phyloP scores from a whole-genome alignment of 2,329 filamentous ascomycete species.

The Fusarium nematophilum region DNA sequence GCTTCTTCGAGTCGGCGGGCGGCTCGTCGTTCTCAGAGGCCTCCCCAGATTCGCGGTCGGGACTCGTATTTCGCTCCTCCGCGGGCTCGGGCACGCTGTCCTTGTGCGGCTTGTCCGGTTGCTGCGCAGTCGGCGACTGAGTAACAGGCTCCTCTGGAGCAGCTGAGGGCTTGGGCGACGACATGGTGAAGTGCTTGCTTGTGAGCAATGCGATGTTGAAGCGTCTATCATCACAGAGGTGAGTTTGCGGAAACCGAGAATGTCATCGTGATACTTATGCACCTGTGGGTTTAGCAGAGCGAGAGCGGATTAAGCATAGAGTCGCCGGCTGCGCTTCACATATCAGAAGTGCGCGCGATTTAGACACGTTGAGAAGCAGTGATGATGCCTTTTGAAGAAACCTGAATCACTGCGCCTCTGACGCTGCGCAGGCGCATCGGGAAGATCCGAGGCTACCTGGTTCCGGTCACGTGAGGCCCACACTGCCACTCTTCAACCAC shows the following conservation, averaged over 20 bases:
- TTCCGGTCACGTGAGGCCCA: no score
- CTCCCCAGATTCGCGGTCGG: conserved; percentile 40
- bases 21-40: conserved; percentile 35
- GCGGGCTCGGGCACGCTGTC: conserved; percentile 27
- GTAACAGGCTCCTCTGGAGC: conserved; percentile 26
- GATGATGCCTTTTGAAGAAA: conserved; percentile 8
- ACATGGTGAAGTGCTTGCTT: conserved; percentile 25
- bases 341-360: conserved; percentile 31
- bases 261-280: conserved; percentile 53
- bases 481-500: no score
- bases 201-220: conserved; percentile 35
- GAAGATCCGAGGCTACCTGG: background rate
- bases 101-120: conserved; percentile 15
- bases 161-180: conserved; percentile 34
- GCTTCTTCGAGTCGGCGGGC: conserved; percentile 7
- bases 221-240: conserved; percentile 52
- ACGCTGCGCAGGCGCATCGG: conserved; percentile 26
- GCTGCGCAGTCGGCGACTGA: conserved; percentile 22
- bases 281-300: conserved; percentile 49
- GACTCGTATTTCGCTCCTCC: conserved; percentile 8
- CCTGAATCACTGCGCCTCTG: background rate
- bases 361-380: conserved; percentile 11
- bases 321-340: conserved; percentile 35
- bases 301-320: conserved; percentile 22
- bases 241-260: conserved; percentile 50